Base-by-base conservation (phyloP, 805 yeast genomes). In the Candida sithepensis region DNA sequence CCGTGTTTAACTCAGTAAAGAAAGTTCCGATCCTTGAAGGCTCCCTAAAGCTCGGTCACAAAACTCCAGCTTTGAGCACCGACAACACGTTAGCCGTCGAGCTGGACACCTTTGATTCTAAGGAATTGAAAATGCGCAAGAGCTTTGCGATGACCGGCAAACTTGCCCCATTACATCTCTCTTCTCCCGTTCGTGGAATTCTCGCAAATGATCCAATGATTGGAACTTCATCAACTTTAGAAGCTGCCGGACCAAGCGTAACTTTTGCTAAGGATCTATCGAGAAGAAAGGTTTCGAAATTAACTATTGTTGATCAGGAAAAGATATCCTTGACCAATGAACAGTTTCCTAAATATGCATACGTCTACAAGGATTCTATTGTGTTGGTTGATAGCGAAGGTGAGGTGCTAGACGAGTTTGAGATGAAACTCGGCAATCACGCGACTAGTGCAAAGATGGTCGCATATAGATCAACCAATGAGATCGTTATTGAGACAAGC, bases 401-500 rank as follows among this genome's bases (percentile, higher is more conserved):
- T 18, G 79, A 75, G 49, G 59, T 74, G 22, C 49, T 74, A 22
- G 73, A 72, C 42, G 28, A 38, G 41, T 38, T 38, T 38, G 41
- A 21, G 8, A 39, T 45, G 22, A 42, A 44, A 38, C n/a, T 24
- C 16, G 42, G 38, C 21, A 24, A 30, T 13, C 24, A 4, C 19
- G 20, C 8, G 12, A 39, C 33, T 6, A 34, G 23, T 5, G 44
- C 21, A n/a, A 46, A 26, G n/a, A 38, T 59, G 21, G 63, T 66
- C 62, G 97, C 96, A 1, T 88, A 82, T 63, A 85, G 81, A 64
- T 69, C 84, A 33, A 90, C 82, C 57, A 78, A 85, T 55, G 71
- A 79, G 50, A 75, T 90, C 44, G 72, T 88, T 48, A 84, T 91
- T 45, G 97, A 90, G 65, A 85, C 86, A 57, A 85, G 78, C 37